Percentiles rank a stretch among this genome's conserved stretches.
Evolutionary conservation across 2,329 filamentous ascomycete species (phyloP).

Genomic region (Epichloe uncinata): DNA sequence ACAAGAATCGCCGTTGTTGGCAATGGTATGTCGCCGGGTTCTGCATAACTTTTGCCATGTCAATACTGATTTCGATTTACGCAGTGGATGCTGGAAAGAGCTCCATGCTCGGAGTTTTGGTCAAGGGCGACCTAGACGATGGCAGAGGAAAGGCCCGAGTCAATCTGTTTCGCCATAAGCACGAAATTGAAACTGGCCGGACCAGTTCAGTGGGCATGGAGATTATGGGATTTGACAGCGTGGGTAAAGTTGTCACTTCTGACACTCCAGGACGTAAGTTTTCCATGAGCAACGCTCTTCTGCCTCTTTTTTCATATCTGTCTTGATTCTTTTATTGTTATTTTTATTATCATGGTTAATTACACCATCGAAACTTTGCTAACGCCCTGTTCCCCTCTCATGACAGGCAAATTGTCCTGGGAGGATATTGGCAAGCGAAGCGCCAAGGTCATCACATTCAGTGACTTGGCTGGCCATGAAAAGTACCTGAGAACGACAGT

Average conservation of each 20-base stretch:
- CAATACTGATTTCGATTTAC: neutral
- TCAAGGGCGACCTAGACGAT: conserved; percentile 91
- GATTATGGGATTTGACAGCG: conserved; percentile 92
- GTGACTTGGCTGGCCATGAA: conserved; percentile 90
- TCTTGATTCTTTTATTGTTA: too few relatives aligned
- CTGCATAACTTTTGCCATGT: too few relatives aligned
- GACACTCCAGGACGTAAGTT: conserved; percentile 66
- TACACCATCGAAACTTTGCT: neutral
- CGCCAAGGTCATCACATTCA: conserved; percentile 94
- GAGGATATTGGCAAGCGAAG: conserved; percentile 93
- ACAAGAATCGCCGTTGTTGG: conserved; percentile 93
- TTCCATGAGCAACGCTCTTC: neutral
- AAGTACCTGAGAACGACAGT: conserved; percentile 91
- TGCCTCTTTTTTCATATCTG: neutral
- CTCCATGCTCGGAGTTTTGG: conserved; percentile 87
- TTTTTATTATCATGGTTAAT: neutral
- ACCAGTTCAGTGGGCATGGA: conserved; percentile 98
- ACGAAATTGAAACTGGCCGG: conserved; percentile 89
- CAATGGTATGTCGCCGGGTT: conserved; percentile 47
- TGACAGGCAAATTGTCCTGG: conserved; percentile 63
- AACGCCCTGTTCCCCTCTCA: neutral
- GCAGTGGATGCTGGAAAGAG: conserved; percentile 90
- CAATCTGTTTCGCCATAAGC: conserved; percentile 94
- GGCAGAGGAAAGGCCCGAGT: conserved; percentile 86
- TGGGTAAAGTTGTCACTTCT: conserved; percentile 69